A percentile compares a stretch with the other conserved stretches of the same genome.
Conservation (phyloP, 208 protist species). For the Acanthamoeba royreba region DNA sequence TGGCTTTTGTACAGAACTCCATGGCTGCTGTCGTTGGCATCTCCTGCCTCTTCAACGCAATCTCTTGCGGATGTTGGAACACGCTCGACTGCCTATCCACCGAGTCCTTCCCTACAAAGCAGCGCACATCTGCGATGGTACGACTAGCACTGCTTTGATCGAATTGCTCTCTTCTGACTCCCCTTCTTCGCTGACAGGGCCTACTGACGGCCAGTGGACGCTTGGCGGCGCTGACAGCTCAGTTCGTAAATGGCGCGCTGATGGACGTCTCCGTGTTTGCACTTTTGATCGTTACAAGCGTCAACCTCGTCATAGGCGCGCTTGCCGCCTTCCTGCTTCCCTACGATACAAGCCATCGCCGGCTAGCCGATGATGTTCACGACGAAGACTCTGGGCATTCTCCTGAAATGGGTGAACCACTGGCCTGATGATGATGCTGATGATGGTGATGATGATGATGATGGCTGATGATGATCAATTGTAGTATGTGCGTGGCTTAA, state of each 20-base stretch:
- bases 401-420: too few relatives aligned
- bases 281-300: neutral
- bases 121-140: conserved; percentile 48
- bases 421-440: too few relatives aligned
- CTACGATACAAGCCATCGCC: neutral
- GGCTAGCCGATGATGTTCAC: neutral
- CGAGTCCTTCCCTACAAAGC: conserved; percentile 55
- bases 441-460: too few relatives aligned
- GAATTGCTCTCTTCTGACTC: neutral
- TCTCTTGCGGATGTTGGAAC: conserved; percentile 57
- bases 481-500: too few relatives aligned
- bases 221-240: neutral
- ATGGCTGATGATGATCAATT: too few relatives aligned
- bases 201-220: conserved; percentile 6
- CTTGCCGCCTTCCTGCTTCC: neutral
- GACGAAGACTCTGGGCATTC: too few relatives aligned
- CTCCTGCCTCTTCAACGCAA: conserved; percentile 50
- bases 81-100: conserved; percentile 50
- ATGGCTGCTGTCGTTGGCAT: neutral
- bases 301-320: neutral
- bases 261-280: neutral
- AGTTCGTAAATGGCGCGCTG: conserved; percentile 18
- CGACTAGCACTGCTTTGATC: neutral
- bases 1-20: neutral
- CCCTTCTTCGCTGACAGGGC: neutral